A percentile compares a stretch with the other conserved stretches of the same genome.
Evolutionary conservation across 2,329 filamentous ascomycete genomes (phyloP).

Genomic region (Paracoccidioides lutzii): DNA sequence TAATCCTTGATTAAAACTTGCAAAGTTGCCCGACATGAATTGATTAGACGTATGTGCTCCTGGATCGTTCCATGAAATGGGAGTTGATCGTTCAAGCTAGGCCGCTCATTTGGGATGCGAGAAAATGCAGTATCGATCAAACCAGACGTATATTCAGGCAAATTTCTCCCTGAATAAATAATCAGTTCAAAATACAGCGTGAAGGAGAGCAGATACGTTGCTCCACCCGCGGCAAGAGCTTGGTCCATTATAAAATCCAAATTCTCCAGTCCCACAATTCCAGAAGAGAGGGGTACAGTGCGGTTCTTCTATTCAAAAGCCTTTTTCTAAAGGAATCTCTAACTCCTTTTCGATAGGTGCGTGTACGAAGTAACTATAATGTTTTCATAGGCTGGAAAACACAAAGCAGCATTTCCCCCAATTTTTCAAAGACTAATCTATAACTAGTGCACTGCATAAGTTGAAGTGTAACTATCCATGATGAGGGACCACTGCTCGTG

Average conservation of each 20-base stretch:
- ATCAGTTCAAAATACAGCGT: not conserved
- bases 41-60: conserved; percentile 8
- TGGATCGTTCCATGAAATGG: conserved; percentile 9
- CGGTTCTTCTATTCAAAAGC: conserved; percentile 25
- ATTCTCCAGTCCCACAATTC: conserved; percentile 10
- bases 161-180: conserved; percentile 6
- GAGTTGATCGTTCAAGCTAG: conserved; percentile 1
- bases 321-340: conserved; percentile 17
- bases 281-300: conserved; percentile 17
- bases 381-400: conserved; percentile 30
- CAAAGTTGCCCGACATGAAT: conserved; percentile 14
- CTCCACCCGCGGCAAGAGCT: conserved; percentile 6
- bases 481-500: conserved; percentile 24
- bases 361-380: conserved; percentile 20
- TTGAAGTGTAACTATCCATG: conserved; percentile 22
- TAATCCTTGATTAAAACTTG: conserved; percentile 13
- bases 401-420: conserved; percentile 19
- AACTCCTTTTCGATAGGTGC: conserved; percentile 12
- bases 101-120: conserved; percentile 5
- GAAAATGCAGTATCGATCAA: conserved; percentile 10
- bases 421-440: conserved; percentile 17
- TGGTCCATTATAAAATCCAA: conserved; percentile 5
- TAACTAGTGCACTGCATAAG: conserved; percentile 25
- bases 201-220: not conserved
- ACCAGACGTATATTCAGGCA: conserved; percentile 9